These are phyloP conservation scores for Xylaria flabelliformis DNA, from an alignment of 495 filamentous ascomycete genomes.

Conservation along the genomic window DNA sequence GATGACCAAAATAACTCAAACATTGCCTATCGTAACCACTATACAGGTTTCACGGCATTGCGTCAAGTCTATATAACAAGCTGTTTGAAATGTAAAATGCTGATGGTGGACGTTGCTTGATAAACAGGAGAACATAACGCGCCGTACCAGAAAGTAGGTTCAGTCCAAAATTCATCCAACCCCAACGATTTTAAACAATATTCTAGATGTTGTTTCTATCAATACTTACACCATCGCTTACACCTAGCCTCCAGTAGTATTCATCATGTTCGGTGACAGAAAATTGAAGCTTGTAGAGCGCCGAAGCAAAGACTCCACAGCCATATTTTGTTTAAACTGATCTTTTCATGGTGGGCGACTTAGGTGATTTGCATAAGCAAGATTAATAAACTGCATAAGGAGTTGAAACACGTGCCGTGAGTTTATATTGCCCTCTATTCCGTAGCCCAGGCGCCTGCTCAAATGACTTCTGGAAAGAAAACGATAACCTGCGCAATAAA, in stretches of 20 bases:
- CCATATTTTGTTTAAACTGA: background rate
- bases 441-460: background rate
- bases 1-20: background rate
- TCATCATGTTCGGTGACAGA: background rate
- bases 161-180: background rate
- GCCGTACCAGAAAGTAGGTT: background rate
- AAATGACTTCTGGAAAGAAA: background rate
- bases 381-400: background rate
- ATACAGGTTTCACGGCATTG: background rate
- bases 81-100: background rate
- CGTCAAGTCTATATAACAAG: background rate
- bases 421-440: background rate
- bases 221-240: background rate
- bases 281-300: background rate
- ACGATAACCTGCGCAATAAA: background rate
- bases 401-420: background rate
- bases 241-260: background rate
- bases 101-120: background rate
- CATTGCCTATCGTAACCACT: background rate
- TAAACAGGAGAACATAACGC: background rate
- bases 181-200: background rate
- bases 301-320: background rate
- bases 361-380: background rate
- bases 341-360: background rate
- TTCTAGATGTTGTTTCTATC: background rate